Conservation (phyloP, 176 grass and related monocot genomes). For the Alloteropsis semialata region DNA sequence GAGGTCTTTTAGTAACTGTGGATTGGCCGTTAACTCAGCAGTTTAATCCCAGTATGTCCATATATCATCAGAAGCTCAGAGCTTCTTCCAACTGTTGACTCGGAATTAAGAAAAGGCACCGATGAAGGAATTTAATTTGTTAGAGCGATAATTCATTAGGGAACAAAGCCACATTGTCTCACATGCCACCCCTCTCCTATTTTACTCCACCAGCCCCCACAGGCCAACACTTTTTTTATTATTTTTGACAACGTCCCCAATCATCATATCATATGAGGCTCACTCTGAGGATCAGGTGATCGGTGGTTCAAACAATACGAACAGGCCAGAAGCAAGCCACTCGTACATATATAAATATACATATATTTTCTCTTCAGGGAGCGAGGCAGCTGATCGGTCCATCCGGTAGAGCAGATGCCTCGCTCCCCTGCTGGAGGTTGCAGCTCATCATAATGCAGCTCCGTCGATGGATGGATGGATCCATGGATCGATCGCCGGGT, state of each 20-base stretch:
- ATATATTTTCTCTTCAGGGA: neutral
- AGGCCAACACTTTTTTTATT: too few species aligned
- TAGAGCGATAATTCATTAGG: conserved; percentile 33
- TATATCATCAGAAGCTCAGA: neutral
- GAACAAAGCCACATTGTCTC: conserved; percentile 68
- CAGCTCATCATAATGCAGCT: conserved; percentile 26
- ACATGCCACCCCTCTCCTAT: conserved; percentile 42
- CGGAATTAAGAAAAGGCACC: neutral
- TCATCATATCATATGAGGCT: conserved; percentile 25
- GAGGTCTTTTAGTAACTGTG: neutral
- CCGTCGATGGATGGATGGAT: neutral
- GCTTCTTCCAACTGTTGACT: neutral
- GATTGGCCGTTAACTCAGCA: neutral
- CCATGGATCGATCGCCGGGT: conserved; percentile 14
- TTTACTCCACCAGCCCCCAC: conserved; percentile 34
- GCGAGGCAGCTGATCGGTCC: neutral
- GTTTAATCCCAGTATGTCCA: neutral
- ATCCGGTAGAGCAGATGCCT: conserved; percentile 30
- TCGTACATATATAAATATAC: neutral
- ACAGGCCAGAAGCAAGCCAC: neutral
- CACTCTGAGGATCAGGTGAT: conserved; percentile 17
- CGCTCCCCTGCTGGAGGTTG: conserved; percentile 36
- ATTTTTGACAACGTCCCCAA: conserved; percentile 6
- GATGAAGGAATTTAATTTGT: conserved; percentile 10
- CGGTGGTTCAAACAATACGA: neutral